phyloP scores from a whole-genome alignment of 2,329 filamentous ascomycete genomes.

The Fusarium chaquense region DNA sequence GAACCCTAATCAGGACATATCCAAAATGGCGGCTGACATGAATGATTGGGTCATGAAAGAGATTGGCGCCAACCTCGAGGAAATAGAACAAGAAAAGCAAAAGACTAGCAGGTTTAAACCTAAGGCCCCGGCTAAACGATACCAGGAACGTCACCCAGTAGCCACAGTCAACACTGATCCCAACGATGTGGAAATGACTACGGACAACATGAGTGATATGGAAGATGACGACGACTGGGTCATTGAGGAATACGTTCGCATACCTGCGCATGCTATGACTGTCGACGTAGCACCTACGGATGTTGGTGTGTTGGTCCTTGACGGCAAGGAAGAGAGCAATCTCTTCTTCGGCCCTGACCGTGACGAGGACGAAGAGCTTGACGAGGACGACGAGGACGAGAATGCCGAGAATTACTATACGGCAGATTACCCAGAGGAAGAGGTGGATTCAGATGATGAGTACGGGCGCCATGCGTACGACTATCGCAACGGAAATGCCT shows the following conservation, averaged over 20 bases:
- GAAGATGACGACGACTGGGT: conserved; percentile 69
- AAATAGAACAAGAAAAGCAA: conserved; percentile 58
- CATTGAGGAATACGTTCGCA: conserved; percentile 73
- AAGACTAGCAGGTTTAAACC: conserved; percentile 63
- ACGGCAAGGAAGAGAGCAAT: conserved; percentile 68
- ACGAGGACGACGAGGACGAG: conserved; percentile 73
- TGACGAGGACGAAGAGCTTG: conserved; percentile 71
- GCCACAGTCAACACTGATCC: conserved; percentile 17
- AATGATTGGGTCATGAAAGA: conserved; percentile 69
- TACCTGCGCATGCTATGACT: conserved; percentile 65
- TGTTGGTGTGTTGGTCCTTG: conserved; percentile 68
- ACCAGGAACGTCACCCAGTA: conserved; percentile 65
- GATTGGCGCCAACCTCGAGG: conserved; percentile 65
- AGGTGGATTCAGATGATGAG: conserved; percentile 74
- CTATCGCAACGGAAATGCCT: conserved; percentile 65
- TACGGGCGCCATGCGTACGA: conserved; percentile 66
- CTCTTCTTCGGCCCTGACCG: conserved; percentile 71
- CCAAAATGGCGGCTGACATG: conserved; percentile 66
- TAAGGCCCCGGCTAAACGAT: conserved; percentile 66
- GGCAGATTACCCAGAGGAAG: conserved; percentile 84
- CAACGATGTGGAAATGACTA: conserved; percentile 51
- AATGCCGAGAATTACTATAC: conserved; percentile 83
- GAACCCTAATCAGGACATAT: conserved; percentile 58
- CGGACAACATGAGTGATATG: conserved; percentile 57
- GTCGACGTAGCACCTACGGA: conserved; percentile 61